These are phyloP conservation scores for Dissophora ornata DNA, from an alignment of 192 early-diverging fungal genomes.

Conservation along the genomic window DNA sequence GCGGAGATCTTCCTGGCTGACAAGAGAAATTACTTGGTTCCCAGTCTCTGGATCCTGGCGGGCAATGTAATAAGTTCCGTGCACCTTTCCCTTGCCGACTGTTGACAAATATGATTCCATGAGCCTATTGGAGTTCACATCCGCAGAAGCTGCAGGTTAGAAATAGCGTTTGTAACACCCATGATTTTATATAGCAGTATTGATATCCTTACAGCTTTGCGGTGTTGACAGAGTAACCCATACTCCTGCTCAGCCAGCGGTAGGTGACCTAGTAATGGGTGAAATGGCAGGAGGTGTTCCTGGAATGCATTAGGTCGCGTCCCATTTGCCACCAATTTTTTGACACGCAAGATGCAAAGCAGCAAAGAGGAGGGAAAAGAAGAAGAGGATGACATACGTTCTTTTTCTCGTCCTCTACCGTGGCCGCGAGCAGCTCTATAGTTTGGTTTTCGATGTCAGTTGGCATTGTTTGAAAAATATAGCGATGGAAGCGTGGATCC, in stretches of 20 bases:
- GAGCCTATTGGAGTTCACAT: constrained; percentile 13
- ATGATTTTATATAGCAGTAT: no score
- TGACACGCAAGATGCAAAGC: not conserved
- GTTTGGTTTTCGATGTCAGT: constrained; percentile 39
- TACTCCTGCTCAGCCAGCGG: constrained; percentile 48
- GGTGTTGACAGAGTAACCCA: constrained; percentile 52
- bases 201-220: constrained; percentile 31
- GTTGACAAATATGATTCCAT: constrained; percentile 43
- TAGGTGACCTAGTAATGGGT: constrained; percentile 34
- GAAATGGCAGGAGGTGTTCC: not conserved
- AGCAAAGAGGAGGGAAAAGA: not conserved
- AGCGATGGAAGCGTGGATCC: not conserved
- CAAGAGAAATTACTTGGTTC: constrained; percentile 22
- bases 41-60: constrained; percentile 39
- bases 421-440: constrained; percentile 29
- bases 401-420: constrained; percentile 46
- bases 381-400: constrained; percentile 11
- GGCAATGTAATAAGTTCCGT: constrained; percentile 39
- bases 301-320: not conserved
- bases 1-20: constrained; percentile 25
- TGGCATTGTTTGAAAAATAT: constrained; percentile 1
- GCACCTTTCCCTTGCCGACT: constrained; percentile 26
- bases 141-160: no score
- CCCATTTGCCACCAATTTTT: constrained; percentile 42
- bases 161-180: no score